phyloP scores from a whole-genome alignment of 768 basidiomycete species.

The Podaxis mareebaensis region DNA sequence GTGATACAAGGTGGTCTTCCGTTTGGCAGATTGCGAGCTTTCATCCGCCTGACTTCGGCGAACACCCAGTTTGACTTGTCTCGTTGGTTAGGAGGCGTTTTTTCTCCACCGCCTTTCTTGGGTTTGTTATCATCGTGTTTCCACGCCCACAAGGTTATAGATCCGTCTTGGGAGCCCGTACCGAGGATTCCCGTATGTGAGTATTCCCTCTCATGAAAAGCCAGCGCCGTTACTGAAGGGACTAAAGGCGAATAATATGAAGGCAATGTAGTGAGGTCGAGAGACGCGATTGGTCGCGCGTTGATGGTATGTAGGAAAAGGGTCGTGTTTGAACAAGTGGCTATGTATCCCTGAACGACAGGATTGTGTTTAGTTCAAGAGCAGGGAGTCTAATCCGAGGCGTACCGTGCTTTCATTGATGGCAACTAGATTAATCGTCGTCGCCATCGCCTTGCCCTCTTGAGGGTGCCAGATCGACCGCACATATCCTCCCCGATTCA shows the following conservation, averaged over 20 bases:
- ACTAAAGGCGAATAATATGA: slow-evolving; percentile 41
- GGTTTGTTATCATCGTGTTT: slow-evolving; percentile 23
- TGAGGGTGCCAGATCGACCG: slow-evolving; percentile 70
- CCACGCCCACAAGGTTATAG: slow-evolving; percentile 83
- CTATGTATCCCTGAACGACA: slow-evolving; percentile 73
- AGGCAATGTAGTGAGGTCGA: slow-evolving; percentile 57
- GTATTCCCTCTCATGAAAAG: slow-evolving; percentile 90
- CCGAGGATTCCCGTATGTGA: slow-evolving; percentile 78
- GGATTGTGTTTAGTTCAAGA: background rate
- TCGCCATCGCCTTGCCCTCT: slow-evolving; percentile 36
- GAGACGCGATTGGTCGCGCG: slow-evolving; percentile 69
- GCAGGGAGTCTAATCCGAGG: background rate
- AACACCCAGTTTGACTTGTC: slow-evolving; percentile 78
- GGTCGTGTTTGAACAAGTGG: slow-evolving; percentile 71
- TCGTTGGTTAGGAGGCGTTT: slow-evolving; percentile 52
- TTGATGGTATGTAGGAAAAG: slow-evolving; percentile 88
- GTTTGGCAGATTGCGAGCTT: slow-evolving; percentile 46
- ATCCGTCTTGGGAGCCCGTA: slow-evolving; percentile 73
- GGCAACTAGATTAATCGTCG: slow-evolving; percentile 64
- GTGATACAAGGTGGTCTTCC: slow-evolving; percentile 60
- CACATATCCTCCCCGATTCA: slow-evolving; percentile 80
- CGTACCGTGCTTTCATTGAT: slow-evolving; percentile 88
- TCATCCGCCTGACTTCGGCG: slow-evolving; percentile 65
- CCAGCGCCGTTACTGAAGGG: slow-evolving; percentile 69
- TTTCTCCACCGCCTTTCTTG: slow-evolving; percentile 48